These are phyloP conservation scores for Cymbopogon flexuosus DNA, from an alignment of 202 grass and related monocot genomes.

Conservation along the genomic window DNA sequence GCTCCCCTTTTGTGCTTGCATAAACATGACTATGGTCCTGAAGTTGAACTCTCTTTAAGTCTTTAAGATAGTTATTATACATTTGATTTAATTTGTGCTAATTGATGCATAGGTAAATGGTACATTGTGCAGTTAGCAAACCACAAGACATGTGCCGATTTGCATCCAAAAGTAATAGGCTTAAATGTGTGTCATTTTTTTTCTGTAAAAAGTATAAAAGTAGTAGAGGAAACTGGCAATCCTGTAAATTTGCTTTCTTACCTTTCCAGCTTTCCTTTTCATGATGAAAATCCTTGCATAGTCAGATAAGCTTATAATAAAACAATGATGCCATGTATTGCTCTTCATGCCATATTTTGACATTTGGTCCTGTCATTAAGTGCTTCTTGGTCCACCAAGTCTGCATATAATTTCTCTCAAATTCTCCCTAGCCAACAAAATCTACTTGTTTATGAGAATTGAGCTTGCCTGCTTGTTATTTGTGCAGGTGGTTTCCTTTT, in stretches of 20 bases:
- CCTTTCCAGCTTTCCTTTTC: neutral
- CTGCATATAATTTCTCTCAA: neutral
- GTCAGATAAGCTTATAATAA: neutral
- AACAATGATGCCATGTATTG: neutral
- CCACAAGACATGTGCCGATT: neutral
- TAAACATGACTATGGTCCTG: neutral
- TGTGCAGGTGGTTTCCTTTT: constrained; percentile 94
- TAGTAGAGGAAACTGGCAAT: neutral
- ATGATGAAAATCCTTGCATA: neutral
- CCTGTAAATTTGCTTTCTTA: neutral
- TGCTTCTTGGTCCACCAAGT: neutral
- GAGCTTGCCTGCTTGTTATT: constrained; percentile 30
- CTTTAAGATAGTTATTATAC: neutral
- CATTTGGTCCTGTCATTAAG: constrained; percentile 1
- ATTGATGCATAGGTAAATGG: neutral
- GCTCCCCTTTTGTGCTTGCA: constrained; percentile 4
- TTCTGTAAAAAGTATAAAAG: neutral
- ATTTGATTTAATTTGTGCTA: neutral
- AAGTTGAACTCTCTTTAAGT: neutral
- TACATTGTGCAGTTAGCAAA: neutral
- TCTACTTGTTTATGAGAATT: neutral
- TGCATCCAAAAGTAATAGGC: neutral
- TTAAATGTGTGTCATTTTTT: neutral
- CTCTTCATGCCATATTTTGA: neutral
- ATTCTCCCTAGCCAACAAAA: neutral